phyloP scores from a whole-genome alignment of 1,284 basidiomycete species.

The Cryptococcus jaspeensis region DNA sequence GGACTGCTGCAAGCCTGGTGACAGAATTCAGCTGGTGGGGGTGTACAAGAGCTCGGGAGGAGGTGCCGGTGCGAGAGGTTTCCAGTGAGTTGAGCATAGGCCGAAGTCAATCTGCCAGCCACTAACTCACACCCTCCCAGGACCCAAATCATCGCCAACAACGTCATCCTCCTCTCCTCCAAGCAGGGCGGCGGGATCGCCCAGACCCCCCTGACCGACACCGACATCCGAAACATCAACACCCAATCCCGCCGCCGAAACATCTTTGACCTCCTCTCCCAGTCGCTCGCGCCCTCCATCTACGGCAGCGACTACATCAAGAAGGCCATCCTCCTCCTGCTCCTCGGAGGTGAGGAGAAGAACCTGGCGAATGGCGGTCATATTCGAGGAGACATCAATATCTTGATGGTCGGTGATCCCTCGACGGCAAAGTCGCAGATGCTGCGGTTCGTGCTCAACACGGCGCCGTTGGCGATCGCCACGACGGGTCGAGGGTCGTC shows the following conservation, averaged over 20 bases:
- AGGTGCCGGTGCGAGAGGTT: conserved; percentile 73
- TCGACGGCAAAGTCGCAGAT: conserved; percentile 97
- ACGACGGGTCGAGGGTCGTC: conserved; percentile 97
- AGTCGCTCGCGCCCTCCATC: conserved; percentile 96
- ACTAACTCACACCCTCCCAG: conserved; percentile 52
- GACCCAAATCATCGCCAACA: conserved; percentile 92
- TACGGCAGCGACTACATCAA: conserved; percentile 97
- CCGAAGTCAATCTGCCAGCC: neutral
- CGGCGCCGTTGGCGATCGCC: conserved; percentile 94
- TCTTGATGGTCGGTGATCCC: conserved; percentile 99
- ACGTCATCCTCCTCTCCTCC: conserved; percentile 92
- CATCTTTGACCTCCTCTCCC: conserved; percentile 84
- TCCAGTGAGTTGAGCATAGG: conserved; percentile 67
- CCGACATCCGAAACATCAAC: conserved; percentile 95
- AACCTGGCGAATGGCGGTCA: conserved; percentile 97
- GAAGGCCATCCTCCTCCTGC: conserved; percentile 82
- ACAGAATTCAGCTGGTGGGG: conserved; percentile 95
- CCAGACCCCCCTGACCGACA: conserved; percentile 87
- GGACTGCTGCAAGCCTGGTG: conserved; percentile 95
- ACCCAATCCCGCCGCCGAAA: conserved; percentile 80
- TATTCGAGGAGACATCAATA: conserved; percentile 98
- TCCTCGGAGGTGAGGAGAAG: conserved; percentile 96
- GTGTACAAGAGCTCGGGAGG: conserved; percentile 92
- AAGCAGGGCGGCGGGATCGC: conserved; percentile 96
- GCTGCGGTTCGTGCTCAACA: conserved; percentile 92